Base-by-base conservation (phyloP, 2,329 filamentous ascomycete species). In the Parastagonospora avenae region DNA sequence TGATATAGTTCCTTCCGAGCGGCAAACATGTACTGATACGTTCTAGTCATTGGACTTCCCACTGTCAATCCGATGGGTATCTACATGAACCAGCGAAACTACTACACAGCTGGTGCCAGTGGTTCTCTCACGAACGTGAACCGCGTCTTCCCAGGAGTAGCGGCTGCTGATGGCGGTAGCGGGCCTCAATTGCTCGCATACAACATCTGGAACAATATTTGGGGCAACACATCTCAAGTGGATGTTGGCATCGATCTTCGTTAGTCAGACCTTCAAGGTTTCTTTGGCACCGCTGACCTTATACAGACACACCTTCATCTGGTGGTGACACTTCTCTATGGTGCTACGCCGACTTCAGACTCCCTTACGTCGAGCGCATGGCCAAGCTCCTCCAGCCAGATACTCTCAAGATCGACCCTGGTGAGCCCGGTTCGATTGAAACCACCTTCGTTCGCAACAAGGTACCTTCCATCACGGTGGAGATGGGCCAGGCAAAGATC, bases 11-110 rank as follows among this genome's bases (percentile, higher is more conserved):
- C 15, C 31, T 8, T 10, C 16, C 8, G 14, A 16, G 1, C 0
- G 7, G 28, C n/a, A 29, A 14, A 16, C 15, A 12, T 8, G 15
- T 16, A 30, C 55, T 63, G 33, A 67, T 14, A 5, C 8, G 8
- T 45, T 36, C 55, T 51, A 61, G 71, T 75, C 19, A 75, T 75
- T 40, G 73, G 70, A 8, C 64, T 76, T 4, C 73, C 73, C 0
- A 75, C 73, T 2, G 58, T 74, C 14, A 76, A 75, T 39, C 70
- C 72, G 1, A 68, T 72, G 49, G 73, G 73, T 4, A 75, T 73
- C 48, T 73, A 74, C 37, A 48, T 75, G 19, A 75, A 74, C 49
- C 71, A 75, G 50, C 63, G 72, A 14, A 74, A 74, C 55, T 74
- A 72, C 60, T 74, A 67, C 55, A 71, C 71, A 19, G 53, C 70